phyloP scores from a whole-genome alignment of 331 rosid species.

The Pyrus hybrid region DNA sequence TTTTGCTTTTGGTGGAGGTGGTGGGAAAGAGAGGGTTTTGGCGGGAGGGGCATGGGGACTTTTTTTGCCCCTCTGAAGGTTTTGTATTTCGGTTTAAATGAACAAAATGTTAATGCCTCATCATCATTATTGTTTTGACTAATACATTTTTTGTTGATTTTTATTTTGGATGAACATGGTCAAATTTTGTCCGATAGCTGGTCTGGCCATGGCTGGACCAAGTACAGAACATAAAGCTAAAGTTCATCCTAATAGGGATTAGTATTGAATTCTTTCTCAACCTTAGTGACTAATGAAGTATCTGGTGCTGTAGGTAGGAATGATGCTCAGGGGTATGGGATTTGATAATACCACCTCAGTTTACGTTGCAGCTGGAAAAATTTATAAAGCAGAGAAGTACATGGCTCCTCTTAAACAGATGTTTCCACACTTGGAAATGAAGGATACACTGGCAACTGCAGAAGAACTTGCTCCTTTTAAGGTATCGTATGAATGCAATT shows the following conservation, averaged over 20 bases:
- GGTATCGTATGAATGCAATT: constrained; percentile 35
- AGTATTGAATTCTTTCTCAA: neutral
- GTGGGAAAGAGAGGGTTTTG: too few species aligned
- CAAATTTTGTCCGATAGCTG: neutral
- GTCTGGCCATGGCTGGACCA: neutral
- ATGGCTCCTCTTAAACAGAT: constrained; percentile 90
- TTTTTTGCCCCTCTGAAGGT: too few species aligned
- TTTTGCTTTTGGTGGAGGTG: too few species aligned
- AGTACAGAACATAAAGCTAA: neutral
- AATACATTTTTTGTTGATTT: neutral
- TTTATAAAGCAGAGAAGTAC: constrained; percentile 73
- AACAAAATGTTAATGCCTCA: too few species aligned
- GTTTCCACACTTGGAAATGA: constrained; percentile 87
- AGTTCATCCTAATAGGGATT: neutral
- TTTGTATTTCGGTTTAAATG: too few species aligned
- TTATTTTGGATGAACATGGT: neutral
- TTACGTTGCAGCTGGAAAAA: constrained; percentile 86
- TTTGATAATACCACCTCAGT: constrained; percentile 80
- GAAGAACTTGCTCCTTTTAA: constrained; percentile 80
- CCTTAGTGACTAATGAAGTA: neutral
- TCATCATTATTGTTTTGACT: neutral
- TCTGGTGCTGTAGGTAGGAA: constrained; percentile 63
- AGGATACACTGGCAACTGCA: constrained; percentile 62
- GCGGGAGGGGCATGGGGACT: too few species aligned
- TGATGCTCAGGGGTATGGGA: constrained; percentile 99